Evolutionary conservation across 805 yeast species (phyloP), one percentile per base, ranked within the genome.

Genomic region (Candida fluviatilis): DNA sequence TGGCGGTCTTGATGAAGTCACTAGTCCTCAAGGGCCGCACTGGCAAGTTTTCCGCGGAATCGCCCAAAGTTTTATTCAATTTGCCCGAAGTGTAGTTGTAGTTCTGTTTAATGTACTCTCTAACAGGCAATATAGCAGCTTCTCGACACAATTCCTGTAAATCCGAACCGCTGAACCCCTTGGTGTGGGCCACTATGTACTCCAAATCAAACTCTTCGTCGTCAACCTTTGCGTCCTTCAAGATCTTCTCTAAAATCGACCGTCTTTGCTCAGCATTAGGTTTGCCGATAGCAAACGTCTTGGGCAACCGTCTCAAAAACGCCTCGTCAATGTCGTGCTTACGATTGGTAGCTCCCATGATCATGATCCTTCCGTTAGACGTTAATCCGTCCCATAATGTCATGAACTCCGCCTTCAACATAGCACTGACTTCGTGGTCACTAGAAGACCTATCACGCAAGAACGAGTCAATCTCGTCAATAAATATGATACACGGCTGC

Each of bases 331-430:
- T 91, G 57, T 91, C 99, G 43, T 76, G 75, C 30, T 93, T 89
- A 47, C 99, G 71, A 58, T 91, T 91, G 0, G 99, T 91, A 7
- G 98, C 98, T 2, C 98, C 99, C 51, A 91, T 74, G 2, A 91
- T 88, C 66, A 91, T 66, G 4, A 93, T 76, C 34, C 95, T 71
- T 2, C 95, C 95, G 42, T 81, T 77, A 7, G 84, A 74, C 5
- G 76, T 63, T 23, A 91, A 67, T 0, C 99, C 99, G 59, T 91
- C 99, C 98, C 98, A 91, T 36, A 91, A 66, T 0, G 96, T 88
- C 97, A 91, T 91, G 54, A 91, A 93, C 60, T 91, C 98, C 1
- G 98, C 96, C 62, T 91, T 91, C 45, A 91, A 69, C 75, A 84
- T 82, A 1, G 96, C 87, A 21, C 96, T 89, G n/a, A 87, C 89